A percentile compares a stretch with the other conserved stretches of the same genome.
These are phyloP conservation scores for Penicillium sp. DNA, from an alignment of 2,329 filamentous ascomycete genomes.

Conservation along the genomic window DNA sequence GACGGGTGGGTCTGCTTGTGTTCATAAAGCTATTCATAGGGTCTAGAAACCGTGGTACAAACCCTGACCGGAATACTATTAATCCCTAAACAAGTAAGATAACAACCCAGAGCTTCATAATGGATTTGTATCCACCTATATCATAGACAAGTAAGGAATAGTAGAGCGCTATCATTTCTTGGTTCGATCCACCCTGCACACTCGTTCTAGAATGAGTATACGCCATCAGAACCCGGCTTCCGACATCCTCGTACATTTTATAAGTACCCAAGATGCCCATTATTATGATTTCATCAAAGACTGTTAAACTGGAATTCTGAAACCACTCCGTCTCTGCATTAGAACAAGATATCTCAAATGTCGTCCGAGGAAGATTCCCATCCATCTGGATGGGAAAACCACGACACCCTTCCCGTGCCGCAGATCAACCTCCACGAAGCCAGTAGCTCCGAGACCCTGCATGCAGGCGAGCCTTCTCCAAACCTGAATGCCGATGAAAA, in stretches of 20 bases:
- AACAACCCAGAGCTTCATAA: not conserved
- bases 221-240: not conserved
- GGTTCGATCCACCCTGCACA: not conserved
- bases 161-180: too few relatives aligned
- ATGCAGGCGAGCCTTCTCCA: not conserved
- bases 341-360: not conserved
- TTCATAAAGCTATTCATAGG: not conserved
- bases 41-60: not conserved
- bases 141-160: not conserved
- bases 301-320: not conserved
- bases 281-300: not conserved
- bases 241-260: not conserved
- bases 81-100: not conserved
- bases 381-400: not conserved
- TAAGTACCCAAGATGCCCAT: not conserved
- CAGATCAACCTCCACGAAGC: not conserved
- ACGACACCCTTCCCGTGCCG: not conserved
- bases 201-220: not conserved
- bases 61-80: not conserved
- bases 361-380: not conserved
- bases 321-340: too few relatives aligned
- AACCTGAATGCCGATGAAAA: not conserved
- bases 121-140: not conserved
- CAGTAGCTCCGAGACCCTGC: not conserved
- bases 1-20: not conserved